These are phyloP conservation scores for Aspergillus glaucus DNA, from an alignment of 2,329 filamentous ascomycete genomes.

Conservation along the genomic window DNA sequence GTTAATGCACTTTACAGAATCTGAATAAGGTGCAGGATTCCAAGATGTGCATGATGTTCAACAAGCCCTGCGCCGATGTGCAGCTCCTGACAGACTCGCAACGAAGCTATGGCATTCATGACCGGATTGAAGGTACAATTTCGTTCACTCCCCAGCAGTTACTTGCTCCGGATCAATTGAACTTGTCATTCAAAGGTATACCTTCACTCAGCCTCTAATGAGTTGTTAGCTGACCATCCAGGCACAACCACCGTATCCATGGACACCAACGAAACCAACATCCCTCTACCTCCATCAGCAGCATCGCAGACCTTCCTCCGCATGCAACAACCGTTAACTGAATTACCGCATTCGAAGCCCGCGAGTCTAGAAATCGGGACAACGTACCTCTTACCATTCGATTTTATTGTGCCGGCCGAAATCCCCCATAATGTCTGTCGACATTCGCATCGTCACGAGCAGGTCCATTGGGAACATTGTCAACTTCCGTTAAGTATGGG, in stretches of 20 bases:
- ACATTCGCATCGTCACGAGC: constrained; percentile 6
- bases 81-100: background rate
- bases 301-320: constrained; percentile 9
- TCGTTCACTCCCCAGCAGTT: constrained; percentile 3
- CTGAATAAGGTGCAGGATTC: no score
- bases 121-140: constrained; percentile 8
- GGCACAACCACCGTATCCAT: constrained; percentile 7
- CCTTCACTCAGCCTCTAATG: background rate
- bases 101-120: constrained; percentile 2
- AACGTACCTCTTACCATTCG: constrained; percentile 9
- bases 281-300: constrained; percentile 5
- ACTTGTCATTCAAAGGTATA: constrained; percentile 5
- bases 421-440: constrained; percentile 11
- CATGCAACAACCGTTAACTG: constrained; percentile 6
- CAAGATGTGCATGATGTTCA: background rate
- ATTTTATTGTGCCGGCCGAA: constrained; percentile 11
- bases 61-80: background rate
- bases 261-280: constrained; percentile 11
- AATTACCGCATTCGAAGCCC: background rate
- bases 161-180: background rate
- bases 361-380: background rate
- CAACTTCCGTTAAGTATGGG: constrained; percentile 11
- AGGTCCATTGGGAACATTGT: constrained; percentile 10
- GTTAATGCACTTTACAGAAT: background rate
- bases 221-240: background rate